Base-by-base conservation (phyloP, 352 stramenopile species). In the Globisporangium megalacanthum region DNA sequence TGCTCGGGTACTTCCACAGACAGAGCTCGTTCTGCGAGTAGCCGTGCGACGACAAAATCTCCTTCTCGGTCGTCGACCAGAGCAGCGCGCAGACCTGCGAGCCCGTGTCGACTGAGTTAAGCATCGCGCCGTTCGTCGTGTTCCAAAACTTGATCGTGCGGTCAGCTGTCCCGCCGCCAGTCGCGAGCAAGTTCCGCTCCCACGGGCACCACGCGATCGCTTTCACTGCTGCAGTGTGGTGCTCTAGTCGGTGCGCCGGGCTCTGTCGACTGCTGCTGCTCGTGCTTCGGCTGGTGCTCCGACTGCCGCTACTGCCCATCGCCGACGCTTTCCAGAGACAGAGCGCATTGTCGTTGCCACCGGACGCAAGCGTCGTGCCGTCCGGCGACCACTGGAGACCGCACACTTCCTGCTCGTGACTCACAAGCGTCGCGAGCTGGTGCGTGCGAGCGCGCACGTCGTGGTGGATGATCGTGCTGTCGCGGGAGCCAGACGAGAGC, bases 71-170 rank as follows among this genome's bases (percentile, higher is more conserved):
- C 6, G 73, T 83, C n/a, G 87, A 97, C 92, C 92, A 98, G 57
- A 97, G 56, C 31, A 99, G 78, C 3, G 94, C 94, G 70, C 97
- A 99, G 10, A 99, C 97, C 65, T 99, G 97, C 14, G 88, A 98
- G 52, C 96, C 97, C 48, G 97, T 99, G 70, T 99, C 94, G 17
- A 99, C 89, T 19, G 88, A 98, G 89, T 97, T 83, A 62, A 98
- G 86, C 91, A 72, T 86, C 56, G 98, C 97, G 17, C 98, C 82
- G 25, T 89, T 97, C 15, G 77, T 77, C 11, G 93, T 93, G 72
- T 99, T 99, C 97, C 97, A 99, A 63, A 99, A 98, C 76, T 99
- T 99, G 77, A 99, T 99, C 54, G 88, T 97, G 39, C 97, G 81
- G 76, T 99, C 97, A 19, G 97, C 97, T 20, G 97, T 99, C 61